Evolutionary conservation across 768 basidiomycete species (phyloP).

Genomic region (Tubosaeta sp.): DNA sequence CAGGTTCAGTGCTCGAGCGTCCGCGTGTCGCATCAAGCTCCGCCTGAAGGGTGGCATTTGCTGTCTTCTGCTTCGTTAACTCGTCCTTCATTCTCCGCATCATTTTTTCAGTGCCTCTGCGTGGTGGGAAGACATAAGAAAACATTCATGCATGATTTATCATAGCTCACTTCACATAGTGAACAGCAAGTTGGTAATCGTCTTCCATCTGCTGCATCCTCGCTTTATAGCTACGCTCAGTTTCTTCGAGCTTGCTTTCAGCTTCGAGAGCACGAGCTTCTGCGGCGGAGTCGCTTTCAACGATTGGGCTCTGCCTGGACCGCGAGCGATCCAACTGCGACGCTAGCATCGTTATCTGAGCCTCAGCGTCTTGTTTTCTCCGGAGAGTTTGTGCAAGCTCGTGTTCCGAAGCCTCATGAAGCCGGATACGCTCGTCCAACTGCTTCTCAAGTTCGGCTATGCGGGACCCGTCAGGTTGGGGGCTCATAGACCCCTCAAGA

Average conservation of each 20-base stretch:
- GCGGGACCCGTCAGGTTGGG: slow-evolving; percentile 33
- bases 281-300: slow-evolving; percentile 32
- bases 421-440: slow-evolving; percentile 66
- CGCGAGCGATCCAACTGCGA: slow-evolving; percentile 64
- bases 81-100: slow-evolving; percentile 96
- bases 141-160: slow-evolving; percentile 16
- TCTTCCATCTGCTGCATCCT: slow-evolving; percentile 88
- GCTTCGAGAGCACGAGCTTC: slow-evolving; percentile 56
- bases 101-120: slow-evolving; percentile 95
- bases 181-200: slow-evolving; percentile 94
- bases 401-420: slow-evolving; percentile 71
- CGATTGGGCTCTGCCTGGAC: slow-evolving; percentile 51
- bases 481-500: slow-evolving; percentile 52
- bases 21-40: slow-evolving; percentile 74
- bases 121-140: slow-evolving; percentile 14
- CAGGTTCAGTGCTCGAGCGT: slow-evolving; percentile 50
- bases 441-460: slow-evolving; percentile 74
- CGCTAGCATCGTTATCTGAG: slow-evolving; percentile 59
- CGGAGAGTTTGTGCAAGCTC: slow-evolving; percentile 65
- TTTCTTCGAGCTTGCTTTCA: slow-evolving; percentile 77
- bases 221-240: slow-evolving; percentile 71
- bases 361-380: slow-evolving; percentile 71
- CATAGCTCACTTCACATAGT: slow-evolving; percentile 85
- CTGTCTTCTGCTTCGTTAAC: slow-evolving; percentile 81
- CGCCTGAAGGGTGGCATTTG: slow-evolving; percentile 75